A percentile compares a stretch with the other conserved stretches of the same genome.
Evolutionary conservation across 148 eudicot genomes (phyloP).

Genomic region (Nepenthes gracilis): DNA sequence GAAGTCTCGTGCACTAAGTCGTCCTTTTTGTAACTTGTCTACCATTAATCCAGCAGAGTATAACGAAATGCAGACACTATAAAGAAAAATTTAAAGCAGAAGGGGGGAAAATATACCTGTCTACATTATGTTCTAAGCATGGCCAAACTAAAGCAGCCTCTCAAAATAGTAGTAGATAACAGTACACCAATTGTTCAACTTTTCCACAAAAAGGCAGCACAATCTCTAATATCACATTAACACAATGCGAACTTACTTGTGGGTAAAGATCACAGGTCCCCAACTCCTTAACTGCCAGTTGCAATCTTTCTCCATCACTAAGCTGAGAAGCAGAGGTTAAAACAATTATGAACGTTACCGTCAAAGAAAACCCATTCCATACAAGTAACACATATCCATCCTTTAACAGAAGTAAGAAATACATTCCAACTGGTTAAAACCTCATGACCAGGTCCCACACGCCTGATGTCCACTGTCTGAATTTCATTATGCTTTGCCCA

Average conservation of each 20-base stretch:
- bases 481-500: conserved; percentile 97
- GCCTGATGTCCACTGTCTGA: conserved; percentile 84
- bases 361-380: background rate
- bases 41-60: too few relatives aligned
- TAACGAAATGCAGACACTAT: too few relatives aligned
- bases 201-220: too few relatives aligned
- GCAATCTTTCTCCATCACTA: conserved; percentile 91
- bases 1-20: too few relatives aligned
- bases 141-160: too few relatives aligned
- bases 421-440: conserved; percentile 17
- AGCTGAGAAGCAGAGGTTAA: conserved; percentile 30
- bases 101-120: too few relatives aligned
- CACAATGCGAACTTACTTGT: conserved; percentile 40
- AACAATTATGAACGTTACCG: background rate
- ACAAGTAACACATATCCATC: background rate
- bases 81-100: too few relatives aligned
- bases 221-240: background rate
- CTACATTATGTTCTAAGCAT: too few relatives aligned
- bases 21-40: too few relatives aligned
- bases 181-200: too few relatives aligned
- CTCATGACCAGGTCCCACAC: conserved; percentile 91
- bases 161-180: too few relatives aligned
- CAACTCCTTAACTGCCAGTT: conserved; percentile 85
- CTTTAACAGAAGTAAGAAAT: background rate
- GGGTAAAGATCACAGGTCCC: conserved; percentile 97